These are phyloP conservation scores for Yamadazyma buinensis DNA, from an alignment of 1,139 yeast species.

Conservation along the genomic window DNA sequence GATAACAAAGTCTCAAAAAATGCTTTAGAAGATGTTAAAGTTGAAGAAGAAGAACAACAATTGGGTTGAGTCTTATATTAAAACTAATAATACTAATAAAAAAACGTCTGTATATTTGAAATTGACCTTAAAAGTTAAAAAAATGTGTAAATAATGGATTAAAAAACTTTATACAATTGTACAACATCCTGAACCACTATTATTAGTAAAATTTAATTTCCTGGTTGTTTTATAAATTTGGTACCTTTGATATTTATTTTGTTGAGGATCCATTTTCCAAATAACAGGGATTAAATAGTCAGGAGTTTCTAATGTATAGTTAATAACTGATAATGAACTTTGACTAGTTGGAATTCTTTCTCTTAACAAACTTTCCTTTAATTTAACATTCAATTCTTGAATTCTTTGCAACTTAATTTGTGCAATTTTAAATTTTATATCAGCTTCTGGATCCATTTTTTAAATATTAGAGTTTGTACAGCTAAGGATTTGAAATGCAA, in stretches of 20 bases:
- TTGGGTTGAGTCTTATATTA: too few relatives aligned
- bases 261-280: constrained; percentile 46
- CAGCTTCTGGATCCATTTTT: constrained; percentile 11
- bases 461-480: constrained; percentile 1
- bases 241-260: constrained; percentile 41
- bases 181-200: constrained; percentile 37
- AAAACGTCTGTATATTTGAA: too few relatives aligned
- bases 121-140: too few relatives aligned
- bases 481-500: neutral
- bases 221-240: constrained; percentile 17
- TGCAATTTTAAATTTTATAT: constrained; percentile 28
- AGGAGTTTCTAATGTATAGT: constrained; percentile 43
- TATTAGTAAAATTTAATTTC: constrained; percentile 7
- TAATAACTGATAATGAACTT: constrained; percentile 48
- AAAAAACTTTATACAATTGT: constrained; percentile 34
- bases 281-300: constrained; percentile 52
- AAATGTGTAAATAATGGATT: neutral
- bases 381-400: constrained; percentile 53
- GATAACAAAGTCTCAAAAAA: too few relatives aligned
- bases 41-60: constrained; percentile 42
- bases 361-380: constrained; percentile 50
- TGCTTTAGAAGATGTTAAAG: constrained; percentile 37
- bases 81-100: too few relatives aligned
- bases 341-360: constrained; percentile 68
- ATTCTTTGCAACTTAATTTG: constrained; percentile 60